Evolutionary conservation across 2,329 filamentous ascomycete genomes (phyloP).

Genomic region (Emmonsia crescens): DNA sequence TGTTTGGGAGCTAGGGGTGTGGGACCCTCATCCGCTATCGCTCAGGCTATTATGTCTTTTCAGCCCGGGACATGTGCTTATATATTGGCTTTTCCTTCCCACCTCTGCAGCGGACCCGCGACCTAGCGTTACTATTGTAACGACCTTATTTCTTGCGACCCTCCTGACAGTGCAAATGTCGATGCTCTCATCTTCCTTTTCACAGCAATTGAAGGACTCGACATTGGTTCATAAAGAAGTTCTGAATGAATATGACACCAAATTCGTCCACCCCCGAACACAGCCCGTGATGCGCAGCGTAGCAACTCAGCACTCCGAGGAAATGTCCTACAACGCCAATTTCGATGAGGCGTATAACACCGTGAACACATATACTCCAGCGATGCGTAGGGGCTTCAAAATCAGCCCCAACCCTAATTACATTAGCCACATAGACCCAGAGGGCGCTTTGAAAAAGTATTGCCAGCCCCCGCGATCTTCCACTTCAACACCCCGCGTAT

Average conservation of each 20-base stretch:
- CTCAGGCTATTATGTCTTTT: slow-evolving; percentile 80
- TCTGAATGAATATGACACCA: slow-evolving; percentile 88
- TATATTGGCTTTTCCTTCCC: slow-evolving; percentile 83
- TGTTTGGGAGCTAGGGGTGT: slow-evolving; percentile 89
- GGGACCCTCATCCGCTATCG: slow-evolving; percentile 82
- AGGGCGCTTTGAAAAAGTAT: slow-evolving; percentile 37
- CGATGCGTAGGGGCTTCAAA: slow-evolving; percentile 61
- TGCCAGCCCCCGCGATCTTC: slow-evolving; percentile 35
- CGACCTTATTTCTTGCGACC: slow-evolving; percentile 62
- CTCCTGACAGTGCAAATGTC: slow-evolving; percentile 69
- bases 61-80: slow-evolving; percentile 81
- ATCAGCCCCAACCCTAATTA: slow-evolving; percentile 79
- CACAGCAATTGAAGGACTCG: slow-evolving; percentile 75
- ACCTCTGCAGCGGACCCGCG: slow-evolving; percentile 62
- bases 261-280: slow-evolving; percentile 85
- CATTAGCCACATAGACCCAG: slow-evolving; percentile 58
- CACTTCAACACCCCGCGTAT: slow-evolving; percentile 12
- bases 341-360: slow-evolving; percentile 39
- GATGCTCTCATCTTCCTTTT: slow-evolving; percentile 61
- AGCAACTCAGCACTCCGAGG: slow-evolving; percentile 60
- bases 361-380: slow-evolving; percentile 53
- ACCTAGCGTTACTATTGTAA: slow-evolving; percentile 78
- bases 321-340: slow-evolving; percentile 25
- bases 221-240: slow-evolving; percentile 82
- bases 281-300: slow-evolving; percentile 69